A percentile compares a stretch with the other conserved stretches of the same genome.
These are phyloP conservation scores for Incumbomyces delicatus DNA, from an alignment of 2,329 filamentous ascomycete species.

Conservation along the genomic window DNA sequence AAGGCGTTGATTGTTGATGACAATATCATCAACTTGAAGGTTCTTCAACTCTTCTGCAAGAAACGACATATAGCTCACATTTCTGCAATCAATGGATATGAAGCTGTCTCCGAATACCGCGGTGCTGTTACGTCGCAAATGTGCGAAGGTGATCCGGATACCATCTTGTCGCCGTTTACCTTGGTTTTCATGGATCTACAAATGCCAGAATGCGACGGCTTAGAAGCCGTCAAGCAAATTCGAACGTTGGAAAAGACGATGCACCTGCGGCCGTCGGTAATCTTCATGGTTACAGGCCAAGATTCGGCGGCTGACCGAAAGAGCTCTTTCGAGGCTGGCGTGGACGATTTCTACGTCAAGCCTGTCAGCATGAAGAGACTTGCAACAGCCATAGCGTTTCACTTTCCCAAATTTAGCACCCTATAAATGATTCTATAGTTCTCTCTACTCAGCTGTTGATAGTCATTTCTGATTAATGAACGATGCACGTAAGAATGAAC, in stretches of 20 bases:
- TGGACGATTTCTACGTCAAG: conserved; percentile 9
- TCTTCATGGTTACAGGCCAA: conserved; percentile 12
- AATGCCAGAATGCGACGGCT: conserved; percentile 9
- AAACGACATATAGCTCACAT: conserved; percentile 14
- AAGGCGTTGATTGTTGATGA: conserved; percentile 15
- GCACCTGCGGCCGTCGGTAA: background rate
- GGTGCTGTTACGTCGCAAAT: background rate
- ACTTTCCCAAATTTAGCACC: background rate
- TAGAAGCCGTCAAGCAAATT: conserved; percentile 4
- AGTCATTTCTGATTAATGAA: no score
- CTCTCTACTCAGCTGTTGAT: no score
- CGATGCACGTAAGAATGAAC: no score
- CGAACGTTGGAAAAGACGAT: conserved; percentile 2
- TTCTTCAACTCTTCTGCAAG: conserved; percentile 20
- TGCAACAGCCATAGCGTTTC: background rate
- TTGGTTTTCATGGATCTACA: conserved; percentile 11
- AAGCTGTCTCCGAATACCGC: conserved; percentile 5
- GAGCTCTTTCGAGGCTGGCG: conserved; percentile 5
- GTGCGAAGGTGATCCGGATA: no score
- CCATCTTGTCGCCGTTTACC: background rate
- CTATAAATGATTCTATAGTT: no score
- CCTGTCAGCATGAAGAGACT: conserved; percentile 8
- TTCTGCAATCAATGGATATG: conserved; percentile 6
- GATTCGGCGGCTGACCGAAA: conserved; percentile 8
- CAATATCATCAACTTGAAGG: conserved; percentile 18